phyloP scores from a whole-genome alignment of 2,329 filamentous ascomycete species.

The Cercospora sesami region DNA sequence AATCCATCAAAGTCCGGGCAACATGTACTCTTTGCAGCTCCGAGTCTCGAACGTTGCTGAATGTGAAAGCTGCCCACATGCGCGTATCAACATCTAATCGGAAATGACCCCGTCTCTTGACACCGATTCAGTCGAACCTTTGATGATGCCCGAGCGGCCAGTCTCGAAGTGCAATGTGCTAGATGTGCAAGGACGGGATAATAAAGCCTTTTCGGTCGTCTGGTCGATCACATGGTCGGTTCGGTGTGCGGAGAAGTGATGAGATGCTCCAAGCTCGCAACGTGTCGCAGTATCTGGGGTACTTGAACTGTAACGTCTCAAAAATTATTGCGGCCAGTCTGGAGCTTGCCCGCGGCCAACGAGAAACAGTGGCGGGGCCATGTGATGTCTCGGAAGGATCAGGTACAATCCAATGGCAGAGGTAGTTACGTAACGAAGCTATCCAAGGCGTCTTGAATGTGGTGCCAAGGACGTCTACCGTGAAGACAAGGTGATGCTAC shows the following conservation, averaged over 20 bases:
- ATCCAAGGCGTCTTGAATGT: not conserved
- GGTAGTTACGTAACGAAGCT: not conserved
- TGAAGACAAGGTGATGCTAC: not conserved
- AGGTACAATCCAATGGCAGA: conserved; percentile 9
- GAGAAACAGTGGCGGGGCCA: not conserved
- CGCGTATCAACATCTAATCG: not conserved
- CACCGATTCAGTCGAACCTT: not conserved
- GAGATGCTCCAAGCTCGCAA: not conserved
- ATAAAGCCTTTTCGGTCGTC: not conserved
- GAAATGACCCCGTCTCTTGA: not conserved
- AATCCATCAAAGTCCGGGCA: not conserved
- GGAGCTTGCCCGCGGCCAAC: conserved; percentile 11
- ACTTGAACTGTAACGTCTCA: not conserved
- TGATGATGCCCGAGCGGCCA: not conserved
- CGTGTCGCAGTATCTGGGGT: not conserved
- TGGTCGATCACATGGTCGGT: not conserved
- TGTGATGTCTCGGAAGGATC: conserved; percentile 9
- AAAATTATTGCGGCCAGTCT: not conserved
- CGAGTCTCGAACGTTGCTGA: not conserved
- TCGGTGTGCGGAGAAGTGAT: not conserved
- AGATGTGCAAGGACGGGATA: not conserved
- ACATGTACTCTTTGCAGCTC: not conserved
- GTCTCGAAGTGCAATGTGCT: not conserved
- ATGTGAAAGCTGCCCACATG: not conserved
- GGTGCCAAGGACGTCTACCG: not conserved